These are phyloP conservation scores for Capsicum rhomboideum DNA, from an alignment of 257 asterid species.

Conservation along the genomic window DNA sequence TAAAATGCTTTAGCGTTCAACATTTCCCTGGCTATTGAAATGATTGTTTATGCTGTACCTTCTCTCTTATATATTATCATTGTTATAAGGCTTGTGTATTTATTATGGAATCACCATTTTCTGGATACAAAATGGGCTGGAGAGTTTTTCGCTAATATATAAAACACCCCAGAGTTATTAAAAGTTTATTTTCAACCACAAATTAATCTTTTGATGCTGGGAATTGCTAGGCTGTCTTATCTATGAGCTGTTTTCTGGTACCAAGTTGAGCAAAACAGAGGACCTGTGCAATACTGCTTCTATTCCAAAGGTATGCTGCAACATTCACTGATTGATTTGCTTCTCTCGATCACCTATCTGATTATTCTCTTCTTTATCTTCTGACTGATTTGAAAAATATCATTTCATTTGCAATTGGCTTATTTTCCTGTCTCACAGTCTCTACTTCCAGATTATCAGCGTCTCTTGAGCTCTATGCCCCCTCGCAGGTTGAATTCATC, in stretches of 20 bases:
- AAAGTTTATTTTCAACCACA: not conserved
- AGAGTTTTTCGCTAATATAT: not conserved
- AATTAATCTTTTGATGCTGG: conserved; percentile 7
- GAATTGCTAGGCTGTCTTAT: conserved; percentile 78
- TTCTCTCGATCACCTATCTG: not conserved
- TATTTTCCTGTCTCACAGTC: conserved; percentile 60
- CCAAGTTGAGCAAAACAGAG: conserved; percentile 78
- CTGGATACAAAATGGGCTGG: not conserved
- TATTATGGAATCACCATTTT: not conserved
- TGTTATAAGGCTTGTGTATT: not conserved
- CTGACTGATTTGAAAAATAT: not conserved
- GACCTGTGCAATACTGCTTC: conserved; percentile 77
- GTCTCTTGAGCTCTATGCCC: conserved; percentile 88
- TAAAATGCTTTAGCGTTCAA: not conserved
- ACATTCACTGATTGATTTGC: not conserved
- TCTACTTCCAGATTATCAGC: conserved; percentile 97
- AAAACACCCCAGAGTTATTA: not conserved
- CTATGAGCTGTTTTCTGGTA: conserved; percentile 89
- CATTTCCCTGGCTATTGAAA: not conserved
- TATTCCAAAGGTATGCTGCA: conserved; percentile 70
- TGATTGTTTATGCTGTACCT: not conserved
- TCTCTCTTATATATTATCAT: not conserved
- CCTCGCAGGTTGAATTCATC: conserved; percentile 96
- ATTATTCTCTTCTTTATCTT: not conserved
- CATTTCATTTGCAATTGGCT: conserved; percentile 22